Base-by-base conservation (phyloP, 164 flowering plant species). In the Taxillus chinensis region DNA sequence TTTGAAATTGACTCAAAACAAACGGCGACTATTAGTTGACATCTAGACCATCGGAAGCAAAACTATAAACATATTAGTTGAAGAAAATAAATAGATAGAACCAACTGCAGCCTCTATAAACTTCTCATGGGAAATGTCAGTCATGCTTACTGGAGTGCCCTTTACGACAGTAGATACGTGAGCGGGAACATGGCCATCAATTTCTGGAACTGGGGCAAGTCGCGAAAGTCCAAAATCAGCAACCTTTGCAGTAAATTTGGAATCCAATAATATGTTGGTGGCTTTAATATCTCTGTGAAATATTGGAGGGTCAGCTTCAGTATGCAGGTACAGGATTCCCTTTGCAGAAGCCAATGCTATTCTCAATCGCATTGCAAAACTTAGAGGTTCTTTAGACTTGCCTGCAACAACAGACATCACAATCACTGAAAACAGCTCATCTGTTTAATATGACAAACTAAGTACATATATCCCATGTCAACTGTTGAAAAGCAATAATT, bases 201-300 rank as follows among this genome's bases (percentile, higher is more conserved):
- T 60, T 67, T 83, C 86, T 17, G 92, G 85, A 71, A 82, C 79
- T 12, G 96, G 97, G 46, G 92, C 97, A 64, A 91, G 93, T 58
- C 83, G 75, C 61, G 97, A 91, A 51, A 91, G 87, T 68, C 97
- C 97, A 72, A 91, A 91, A 73, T 91, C 96, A 69, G 97, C 91
- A 67, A 91, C 97, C 59, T 91, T 91, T 3, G 96, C 92, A 54
- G 57, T 79, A 61, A 73, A 73, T 42, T 72, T 86, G 2, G 85
- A 70, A 74, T 91, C 96, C 71, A 91, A 65, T 51, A 91, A 59
- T 72, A 91, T 91, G 77, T 91, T 91, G 80, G 73, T 88, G 62
- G 97, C 86, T 70, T 91, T 91, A 58, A 91, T 78, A 82, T 91
- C 97, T 59, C 97, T 83, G 62, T 91, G 97, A 71, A 88, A 86